phyloP scores from a whole-genome alignment of 805 yeast species.

The Schwanniomyces polymorphus region DNA sequence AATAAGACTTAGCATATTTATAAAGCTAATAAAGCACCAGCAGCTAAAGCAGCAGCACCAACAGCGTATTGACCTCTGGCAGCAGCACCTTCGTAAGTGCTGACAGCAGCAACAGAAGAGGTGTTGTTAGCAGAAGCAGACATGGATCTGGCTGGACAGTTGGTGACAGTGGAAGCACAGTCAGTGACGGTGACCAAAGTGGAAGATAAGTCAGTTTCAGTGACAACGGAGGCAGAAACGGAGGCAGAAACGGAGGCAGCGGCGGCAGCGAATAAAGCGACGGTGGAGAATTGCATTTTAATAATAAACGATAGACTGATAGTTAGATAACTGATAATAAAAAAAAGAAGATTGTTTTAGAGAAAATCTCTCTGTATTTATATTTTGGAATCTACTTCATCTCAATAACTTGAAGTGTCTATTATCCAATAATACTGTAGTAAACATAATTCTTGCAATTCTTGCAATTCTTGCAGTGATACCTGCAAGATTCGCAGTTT shows the following conservation, averaged over 20 bases:
- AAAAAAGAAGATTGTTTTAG: background rate
- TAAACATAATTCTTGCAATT: background rate
- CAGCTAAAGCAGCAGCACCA: slow-evolving; percentile 50
- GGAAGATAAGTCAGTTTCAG: slow-evolving; percentile 29
- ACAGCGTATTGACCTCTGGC: slow-evolving; percentile 36
- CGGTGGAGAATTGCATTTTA: slow-evolving; percentile 44
- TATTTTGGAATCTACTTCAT: background rate
- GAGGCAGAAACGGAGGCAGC: slow-evolving; percentile 30
- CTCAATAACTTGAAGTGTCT: background rate
- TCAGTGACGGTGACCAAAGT: slow-evolving; percentile 44
- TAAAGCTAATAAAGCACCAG: slow-evolving; percentile 59
- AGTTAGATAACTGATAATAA: slow-evolving; percentile 21
- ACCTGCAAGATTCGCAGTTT: background rate
- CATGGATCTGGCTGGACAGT: slow-evolving; percentile 38
- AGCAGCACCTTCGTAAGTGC: slow-evolving; percentile 37
- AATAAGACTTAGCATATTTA: slow-evolving; percentile 27
- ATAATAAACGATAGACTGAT: slow-evolving; percentile 30
- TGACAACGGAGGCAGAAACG: slow-evolving; percentile 24
- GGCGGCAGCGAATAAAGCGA: slow-evolving; percentile 35
- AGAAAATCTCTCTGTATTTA: background rate
- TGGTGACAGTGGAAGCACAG: slow-evolving; percentile 40
- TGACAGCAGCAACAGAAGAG: slow-evolving; percentile 30
- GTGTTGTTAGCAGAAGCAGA: slow-evolving; percentile 16
- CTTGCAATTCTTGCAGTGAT: background rate
- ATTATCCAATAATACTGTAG: background rate